phyloP scores from a whole-genome alignment of 169 alveolate species.

The Plasmodium coatneyi region DNA sequence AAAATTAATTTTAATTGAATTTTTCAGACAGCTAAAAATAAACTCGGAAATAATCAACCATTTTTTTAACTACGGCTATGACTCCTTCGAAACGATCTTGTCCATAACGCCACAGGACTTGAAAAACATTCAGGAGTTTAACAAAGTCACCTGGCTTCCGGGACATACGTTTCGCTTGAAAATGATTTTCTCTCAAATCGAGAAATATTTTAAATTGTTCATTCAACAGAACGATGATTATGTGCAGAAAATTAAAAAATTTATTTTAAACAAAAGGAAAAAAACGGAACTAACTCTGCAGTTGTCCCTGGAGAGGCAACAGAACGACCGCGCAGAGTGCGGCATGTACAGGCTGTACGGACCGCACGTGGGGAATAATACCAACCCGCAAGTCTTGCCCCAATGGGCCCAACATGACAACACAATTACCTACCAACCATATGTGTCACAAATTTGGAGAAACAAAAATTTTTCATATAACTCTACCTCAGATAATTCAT shows the following conservation, averaged over 20 bases:
- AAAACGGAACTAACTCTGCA: conserved; percentile 22
- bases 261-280: conserved; percentile 23
- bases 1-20: conserved; percentile 50
- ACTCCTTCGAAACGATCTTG: conserved; percentile 48
- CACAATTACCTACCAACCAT: not conserved
- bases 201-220: conserved; percentile 22
- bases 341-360: not conserved
- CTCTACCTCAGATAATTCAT: not conserved
- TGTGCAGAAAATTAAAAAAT: conserved; percentile 18
- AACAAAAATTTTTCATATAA: not conserved
- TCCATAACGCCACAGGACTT: conserved; percentile 47
- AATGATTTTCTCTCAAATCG: conserved; percentile 24
- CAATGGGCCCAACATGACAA: not conserved
- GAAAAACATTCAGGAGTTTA: conserved; percentile 34
- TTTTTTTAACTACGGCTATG: conserved; percentile 59
- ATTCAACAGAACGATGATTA: conserved; percentile 45
- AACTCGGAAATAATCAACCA: conserved; percentile 58
- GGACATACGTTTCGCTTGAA: conserved; percentile 33
- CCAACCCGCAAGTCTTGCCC: not conserved
- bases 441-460: not conserved
- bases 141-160: conserved; percentile 54
- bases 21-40: conserved; percentile 43
- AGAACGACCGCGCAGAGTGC: not conserved
- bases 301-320: not conserved
- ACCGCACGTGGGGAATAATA: not conserved